Conservation (phyloP, 1,139 yeast genomes). For the Arxiozyma heterogenica region DNA sequence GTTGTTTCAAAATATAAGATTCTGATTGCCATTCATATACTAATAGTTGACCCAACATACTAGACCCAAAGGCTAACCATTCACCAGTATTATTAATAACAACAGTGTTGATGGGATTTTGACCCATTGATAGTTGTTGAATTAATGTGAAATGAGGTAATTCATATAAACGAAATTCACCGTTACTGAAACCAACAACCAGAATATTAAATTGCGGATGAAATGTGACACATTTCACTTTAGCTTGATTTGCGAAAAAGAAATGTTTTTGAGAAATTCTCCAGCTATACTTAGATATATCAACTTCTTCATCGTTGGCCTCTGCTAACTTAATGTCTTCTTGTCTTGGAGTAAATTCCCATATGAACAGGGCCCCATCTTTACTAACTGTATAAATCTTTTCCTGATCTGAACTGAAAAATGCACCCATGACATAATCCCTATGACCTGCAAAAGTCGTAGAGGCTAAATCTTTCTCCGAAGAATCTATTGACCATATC, state of each 20-base stretch:
- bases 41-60: constrained; percentile 80
- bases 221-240: constrained; percentile 74
- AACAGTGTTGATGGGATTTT: constrained; percentile 77
- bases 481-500: constrained; percentile 67
- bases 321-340: constrained; percentile 34
- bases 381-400: constrained; percentile 82
- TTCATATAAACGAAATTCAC: constrained; percentile 90
- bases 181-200: constrained; percentile 84
- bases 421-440: constrained; percentile 79
- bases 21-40: constrained; percentile 99
- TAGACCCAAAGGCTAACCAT: constrained; percentile 94
- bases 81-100: constrained; percentile 78
- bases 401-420: constrained; percentile 79
- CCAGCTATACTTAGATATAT: constrained; percentile 51
- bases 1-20: constrained; percentile 88
- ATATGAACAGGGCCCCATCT: constrained; percentile 88
- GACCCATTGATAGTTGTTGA: constrained; percentile 89
- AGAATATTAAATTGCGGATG: constrained; percentile 63
- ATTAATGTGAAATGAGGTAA: constrained; percentile 65
- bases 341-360: constrained; percentile 65
- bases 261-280: constrained; percentile 71
- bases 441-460: constrained; percentile 88
- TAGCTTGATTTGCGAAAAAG: constrained; percentile 57
- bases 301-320: constrained; percentile 34
- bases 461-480: constrained; percentile 65